Percentiles rank a stretch among this genome's conserved stretches.
Evolutionary conservation across 2,329 filamentous ascomycete species (phyloP).

Genomic region (Phialophora tarda): DNA sequence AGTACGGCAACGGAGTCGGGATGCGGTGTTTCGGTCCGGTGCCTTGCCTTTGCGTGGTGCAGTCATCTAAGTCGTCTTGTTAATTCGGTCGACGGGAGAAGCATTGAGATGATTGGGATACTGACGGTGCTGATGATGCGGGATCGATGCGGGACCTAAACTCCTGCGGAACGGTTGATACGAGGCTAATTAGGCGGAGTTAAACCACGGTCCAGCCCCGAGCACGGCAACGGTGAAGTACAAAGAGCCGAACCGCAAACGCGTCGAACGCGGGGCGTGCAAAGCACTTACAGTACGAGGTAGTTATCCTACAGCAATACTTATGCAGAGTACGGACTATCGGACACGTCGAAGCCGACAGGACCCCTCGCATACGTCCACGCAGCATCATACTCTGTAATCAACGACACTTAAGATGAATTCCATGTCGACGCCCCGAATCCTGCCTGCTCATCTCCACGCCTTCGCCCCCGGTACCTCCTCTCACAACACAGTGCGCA

Average conservation of each 20-base stretch:
- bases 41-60: constrained; percentile 35
- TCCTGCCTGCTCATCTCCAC: constrained; percentile 79
- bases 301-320: no score
- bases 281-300: background rate
- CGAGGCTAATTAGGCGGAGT: background rate
- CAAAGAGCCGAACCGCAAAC: background rate
- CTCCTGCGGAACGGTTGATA: constrained; percentile 1
- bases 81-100: constrained; percentile 4
- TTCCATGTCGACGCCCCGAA: constrained; percentile 76
- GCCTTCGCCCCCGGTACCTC: constrained; percentile 66
- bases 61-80: constrained; percentile 36
- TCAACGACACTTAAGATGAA: constrained; percentile 25
- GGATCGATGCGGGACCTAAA: constrained; percentile 9
- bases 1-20: constrained; percentile 17
- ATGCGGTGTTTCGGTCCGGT: constrained; percentile 30
- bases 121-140: constrained; percentile 23
- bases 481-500: constrained; percentile 72
- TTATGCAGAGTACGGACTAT: background rate
- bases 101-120: constrained; percentile 19
- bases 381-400: background rate
- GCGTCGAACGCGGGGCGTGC: constrained; percentile 8
- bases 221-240: background rate
- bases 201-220: constrained; percentile 2
- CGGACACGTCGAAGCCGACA: background rate
- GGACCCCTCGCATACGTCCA: background rate